These are phyloP conservation scores for Komagataella populi DNA, from an alignment of 805 yeast species.

Conservation along the genomic window DNA sequence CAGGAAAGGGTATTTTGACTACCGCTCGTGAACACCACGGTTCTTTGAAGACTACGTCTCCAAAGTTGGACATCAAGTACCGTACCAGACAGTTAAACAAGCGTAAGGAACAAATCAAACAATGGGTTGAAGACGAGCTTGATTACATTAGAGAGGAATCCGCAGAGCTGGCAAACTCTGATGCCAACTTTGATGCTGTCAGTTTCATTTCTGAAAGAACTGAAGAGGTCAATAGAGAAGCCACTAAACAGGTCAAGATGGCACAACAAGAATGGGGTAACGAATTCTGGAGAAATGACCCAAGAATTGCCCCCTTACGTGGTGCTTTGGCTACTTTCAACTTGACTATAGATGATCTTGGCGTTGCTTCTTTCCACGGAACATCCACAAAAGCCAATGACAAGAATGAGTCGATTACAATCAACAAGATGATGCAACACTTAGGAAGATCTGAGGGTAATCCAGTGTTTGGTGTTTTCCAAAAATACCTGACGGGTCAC, in stretches of 20 bases:
- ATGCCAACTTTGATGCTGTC: constrained; percentile 36
- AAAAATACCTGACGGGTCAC: constrained; percentile 97
- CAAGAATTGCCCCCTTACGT: constrained; percentile 92
- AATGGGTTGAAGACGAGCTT: constrained; percentile 78
- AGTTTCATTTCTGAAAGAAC: constrained; percentile 66
- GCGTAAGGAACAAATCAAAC: constrained; percentile 64
- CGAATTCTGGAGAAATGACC: constrained; percentile 80
- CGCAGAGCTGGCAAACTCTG: constrained; percentile 28
- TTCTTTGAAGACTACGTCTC: constrained; percentile 62
- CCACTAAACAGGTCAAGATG: constrained; percentile 68
- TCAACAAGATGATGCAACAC: constrained; percentile 87
- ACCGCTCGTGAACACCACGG: constrained; percentile 93
- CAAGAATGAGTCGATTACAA: constrained; percentile 90
- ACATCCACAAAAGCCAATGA: constrained; percentile 98
- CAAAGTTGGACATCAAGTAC: constrained; percentile 80
- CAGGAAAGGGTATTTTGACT: constrained; percentile 98
- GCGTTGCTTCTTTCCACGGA: constrained; percentile 98
- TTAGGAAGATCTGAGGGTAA: constrained; percentile 96
- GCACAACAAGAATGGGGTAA: constrained; percentile 95
- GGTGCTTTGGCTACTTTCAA: constrained; percentile 94
- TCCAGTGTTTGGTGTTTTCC: constrained; percentile 97
- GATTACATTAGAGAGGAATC: constrained; percentile 62
- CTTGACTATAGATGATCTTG: constrained; percentile 87
- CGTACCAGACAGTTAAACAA: constrained; percentile 81
- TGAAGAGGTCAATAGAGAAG: constrained; percentile 78